Conservation (phyloP, 1,284 basidiomycete species). For the Ustilago nuda region DNA sequence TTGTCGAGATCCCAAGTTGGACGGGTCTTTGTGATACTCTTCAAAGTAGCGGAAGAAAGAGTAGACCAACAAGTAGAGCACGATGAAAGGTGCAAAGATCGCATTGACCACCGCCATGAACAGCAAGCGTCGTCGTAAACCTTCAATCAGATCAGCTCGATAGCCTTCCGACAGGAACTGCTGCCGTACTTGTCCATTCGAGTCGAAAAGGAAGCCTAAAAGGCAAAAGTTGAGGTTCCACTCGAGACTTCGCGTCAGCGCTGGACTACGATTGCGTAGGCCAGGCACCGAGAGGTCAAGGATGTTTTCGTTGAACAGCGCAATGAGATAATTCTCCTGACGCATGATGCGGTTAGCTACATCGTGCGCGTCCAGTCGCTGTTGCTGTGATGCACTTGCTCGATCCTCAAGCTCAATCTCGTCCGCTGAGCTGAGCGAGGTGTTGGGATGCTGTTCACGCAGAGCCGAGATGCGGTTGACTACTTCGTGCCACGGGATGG, state of each 20-base stretch:
- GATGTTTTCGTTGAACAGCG: constrained; percentile 95
- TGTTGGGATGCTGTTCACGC: constrained; percentile 57
- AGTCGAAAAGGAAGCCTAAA: constrained; percentile 92
- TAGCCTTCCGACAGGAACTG: constrained; percentile 89
- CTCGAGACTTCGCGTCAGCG: constrained; percentile 88
- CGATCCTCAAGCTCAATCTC: constrained; percentile 70
- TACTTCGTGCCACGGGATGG: constrained; percentile 94
- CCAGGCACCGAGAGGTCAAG: constrained; percentile 83
- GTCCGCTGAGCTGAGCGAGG: constrained; percentile 56
- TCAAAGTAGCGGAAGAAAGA: constrained; percentile 99
- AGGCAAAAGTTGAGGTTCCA: constrained; percentile 97
- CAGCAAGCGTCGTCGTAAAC: constrained; percentile 83
- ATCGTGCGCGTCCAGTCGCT: constrained; percentile 84
- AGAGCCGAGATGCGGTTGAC: constrained; percentile 79
- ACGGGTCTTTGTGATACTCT: constrained; percentile 98
- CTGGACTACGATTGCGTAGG: constrained; percentile 71
- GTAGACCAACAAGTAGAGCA: constrained; percentile 94
- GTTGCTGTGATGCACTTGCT: constrained; percentile 33
- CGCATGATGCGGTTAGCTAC: constrained; percentile 95
- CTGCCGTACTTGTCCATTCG: constrained; percentile 85
- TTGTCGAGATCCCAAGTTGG: constrained; percentile 87
- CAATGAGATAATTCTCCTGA: constrained; percentile 97
- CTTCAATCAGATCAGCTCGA: constrained; percentile 80
- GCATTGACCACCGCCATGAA: constrained; percentile 97
- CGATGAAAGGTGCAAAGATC: constrained; percentile 94